Conservation (phyloP, 140 eudicot genomes). For the Bidens hawaiensis region DNA sequence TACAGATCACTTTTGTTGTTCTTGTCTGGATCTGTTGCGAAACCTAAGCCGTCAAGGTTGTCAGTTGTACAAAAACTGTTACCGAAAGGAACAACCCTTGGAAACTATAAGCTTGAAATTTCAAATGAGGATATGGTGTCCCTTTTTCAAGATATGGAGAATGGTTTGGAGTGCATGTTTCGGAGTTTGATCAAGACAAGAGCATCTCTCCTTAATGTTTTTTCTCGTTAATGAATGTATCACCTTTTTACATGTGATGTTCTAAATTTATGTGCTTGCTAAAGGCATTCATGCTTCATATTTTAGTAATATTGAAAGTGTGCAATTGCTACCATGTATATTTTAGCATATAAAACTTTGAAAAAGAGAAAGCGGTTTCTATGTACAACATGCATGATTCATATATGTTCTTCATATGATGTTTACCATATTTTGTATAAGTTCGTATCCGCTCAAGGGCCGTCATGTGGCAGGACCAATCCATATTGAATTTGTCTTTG, state of each 20-base stretch:
- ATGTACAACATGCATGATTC: not conserved
- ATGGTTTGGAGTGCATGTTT: conserved; percentile 17
- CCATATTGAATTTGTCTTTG: no score
- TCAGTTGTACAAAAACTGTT: conserved; percentile 4
- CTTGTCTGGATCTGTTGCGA: conserved; percentile 5
- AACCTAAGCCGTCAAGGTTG: conserved; percentile 1
- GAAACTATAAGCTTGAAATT: conserved; percentile 5
- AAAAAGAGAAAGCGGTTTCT: not conserved
- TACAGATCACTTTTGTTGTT: conserved; percentile 5
- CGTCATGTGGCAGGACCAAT: not conserved
- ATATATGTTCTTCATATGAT: not conserved
- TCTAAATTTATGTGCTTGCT: not conserved
- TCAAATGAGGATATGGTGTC: conserved; percentile 8
- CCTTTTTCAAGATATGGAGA: conserved; percentile 17
- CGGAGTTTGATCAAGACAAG: conserved; percentile 16
- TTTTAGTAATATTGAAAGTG: conserved; percentile 12
- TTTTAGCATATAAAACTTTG: not conserved
- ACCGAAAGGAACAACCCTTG: not conserved
- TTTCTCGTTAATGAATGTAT: conserved; percentile 13
- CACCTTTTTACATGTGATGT: not conserved
- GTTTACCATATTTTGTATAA: not conserved
- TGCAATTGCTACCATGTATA: conserved; percentile 10
- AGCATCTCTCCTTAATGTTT: conserved; percentile 9
- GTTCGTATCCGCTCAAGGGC: not conserved
- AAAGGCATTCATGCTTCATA: conserved; percentile 16